phyloP scores from a whole-genome alignment of 257 asterid species.

The Vinca minor region DNA sequence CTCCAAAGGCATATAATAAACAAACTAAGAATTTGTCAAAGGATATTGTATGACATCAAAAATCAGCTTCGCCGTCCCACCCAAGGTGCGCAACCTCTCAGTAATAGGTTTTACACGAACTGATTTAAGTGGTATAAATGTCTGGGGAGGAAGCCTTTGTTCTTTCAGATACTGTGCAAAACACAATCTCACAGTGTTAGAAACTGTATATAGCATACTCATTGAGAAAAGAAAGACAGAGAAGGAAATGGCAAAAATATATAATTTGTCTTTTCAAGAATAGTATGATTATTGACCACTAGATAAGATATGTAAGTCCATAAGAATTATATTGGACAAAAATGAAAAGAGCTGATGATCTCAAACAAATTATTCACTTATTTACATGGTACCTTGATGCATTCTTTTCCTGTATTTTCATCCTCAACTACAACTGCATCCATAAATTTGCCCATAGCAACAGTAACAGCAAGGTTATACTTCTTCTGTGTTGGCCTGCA shows the following conservation, averaged over 20 bases:
- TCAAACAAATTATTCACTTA: constrained; percentile 12
- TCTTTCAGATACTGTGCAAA: constrained; percentile 78
- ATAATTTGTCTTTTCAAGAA: neutral
- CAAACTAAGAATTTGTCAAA: constrained; percentile 14
- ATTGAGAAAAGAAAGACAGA: too few relatives aligned
- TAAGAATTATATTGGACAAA: neutral
- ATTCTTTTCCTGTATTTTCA: constrained; percentile 92
- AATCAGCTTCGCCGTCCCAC: constrained; percentile 84
- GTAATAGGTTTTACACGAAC: constrained; percentile 86
- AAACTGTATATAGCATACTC: neutral
- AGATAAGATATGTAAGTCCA: neutral
- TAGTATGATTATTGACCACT: neutral
- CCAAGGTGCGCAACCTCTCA: constrained; percentile 84
- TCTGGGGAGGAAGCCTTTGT: constrained; percentile 98
- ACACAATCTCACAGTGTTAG: constrained; percentile 8
- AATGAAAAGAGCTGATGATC: neutral
- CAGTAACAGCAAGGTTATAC: constrained; percentile 96
- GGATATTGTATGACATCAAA: constrained; percentile 99
- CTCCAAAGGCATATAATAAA: neutral
- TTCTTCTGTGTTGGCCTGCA: constrained; percentile 92
- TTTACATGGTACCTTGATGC: constrained; percentile 62
- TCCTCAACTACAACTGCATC: constrained; percentile 97
- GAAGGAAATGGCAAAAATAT: neutral
- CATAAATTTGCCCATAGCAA: constrained; percentile 99
- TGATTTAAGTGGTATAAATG: constrained; percentile 89